Conservation (phyloP, 306 rosid species). For the Notholithocarpus densiflorus region DNA sequence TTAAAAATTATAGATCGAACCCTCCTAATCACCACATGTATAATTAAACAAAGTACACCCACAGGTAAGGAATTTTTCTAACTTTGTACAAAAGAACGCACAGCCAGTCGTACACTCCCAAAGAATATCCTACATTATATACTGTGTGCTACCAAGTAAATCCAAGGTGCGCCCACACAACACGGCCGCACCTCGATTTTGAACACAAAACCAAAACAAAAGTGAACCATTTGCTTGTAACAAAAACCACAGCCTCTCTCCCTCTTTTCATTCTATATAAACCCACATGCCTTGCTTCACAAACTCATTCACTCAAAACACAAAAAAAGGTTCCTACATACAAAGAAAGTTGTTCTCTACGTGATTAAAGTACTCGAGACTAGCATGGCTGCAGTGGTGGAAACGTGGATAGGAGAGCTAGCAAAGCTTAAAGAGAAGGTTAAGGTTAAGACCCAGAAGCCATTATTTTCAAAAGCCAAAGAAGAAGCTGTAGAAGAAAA, state of each 20-base stretch:
- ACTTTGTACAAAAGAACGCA: background rate
- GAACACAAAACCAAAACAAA: background rate
- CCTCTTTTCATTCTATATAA: conserved; percentile 21
- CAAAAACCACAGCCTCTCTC: background rate
- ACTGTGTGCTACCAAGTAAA: conserved; percentile 38
- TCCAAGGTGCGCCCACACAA: conserved; percentile 17
- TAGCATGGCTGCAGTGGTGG: conserved; percentile 64
- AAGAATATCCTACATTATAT: conserved; percentile 30
- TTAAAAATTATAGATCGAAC: no score
- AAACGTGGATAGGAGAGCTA: conserved; percentile 65
- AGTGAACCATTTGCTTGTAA: background rate
- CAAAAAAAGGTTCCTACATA: background rate
- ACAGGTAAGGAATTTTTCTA: background rate
- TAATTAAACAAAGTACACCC: no score
- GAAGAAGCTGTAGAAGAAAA: conserved; percentile 20
- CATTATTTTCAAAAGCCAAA: conserved; percentile 27
- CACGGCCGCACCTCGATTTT: background rate
- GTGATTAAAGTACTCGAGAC: background rate
- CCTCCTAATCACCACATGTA: no score
- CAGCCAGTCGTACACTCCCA: background rate
- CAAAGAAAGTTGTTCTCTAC: no score
- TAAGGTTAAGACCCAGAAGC: conserved; percentile 28
- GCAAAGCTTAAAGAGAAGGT: conserved; percentile 57
- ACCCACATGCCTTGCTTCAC: background rate
- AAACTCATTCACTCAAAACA: background rate